Base-by-base conservation (phyloP, 805 yeast genomes). In the Lachancea mirantina region DNA sequence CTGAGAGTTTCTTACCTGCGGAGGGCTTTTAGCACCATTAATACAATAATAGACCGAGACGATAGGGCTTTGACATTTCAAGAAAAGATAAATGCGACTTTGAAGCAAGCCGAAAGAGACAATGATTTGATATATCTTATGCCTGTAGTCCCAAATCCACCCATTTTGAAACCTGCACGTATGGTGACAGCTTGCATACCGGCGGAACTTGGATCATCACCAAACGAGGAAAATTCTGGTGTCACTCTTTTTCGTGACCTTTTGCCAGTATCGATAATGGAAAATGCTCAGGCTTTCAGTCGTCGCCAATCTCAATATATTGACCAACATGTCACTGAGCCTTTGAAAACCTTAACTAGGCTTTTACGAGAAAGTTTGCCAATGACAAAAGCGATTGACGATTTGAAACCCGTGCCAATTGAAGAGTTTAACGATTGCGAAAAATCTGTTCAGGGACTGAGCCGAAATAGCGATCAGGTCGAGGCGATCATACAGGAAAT, bases 121-220 rank as follows among this genome's bases (percentile, higher is more conserved):
- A 87, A 87, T 50, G 88, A 85, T 47, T 62, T 85, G 45, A 76
- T 88, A 5, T 84, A 84, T 53, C 57, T 83, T 23, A 78, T 81
- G 37, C 59, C 63, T 2, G 76, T 84, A 1, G 94, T 94, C 6
- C 37, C 49, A 0, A 60, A 64, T 2, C 43, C 76, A 2, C 46
- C 62, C 0, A 61, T 76, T 3, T 49, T 57, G 2, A 69, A 70
- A 22, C 50, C 58, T 2, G 77, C 76, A 0, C 53, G 70, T 4
- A 73, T 81, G 67, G 84, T 79, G 2, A 71, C 72, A 32, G 59
- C 74, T 0, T 19, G 22, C 10, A 41, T 58, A 24, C 59, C 58
- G 3, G 57, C 72, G 0, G 51, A 47, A 2, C 34, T 49, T 10
- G 45, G 45, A 10, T 36, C 53, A 1, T 27, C 34, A 3, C 24